Conservation (phyloP, 257 asterid species). For the Gardenia jasminoides region DNA sequence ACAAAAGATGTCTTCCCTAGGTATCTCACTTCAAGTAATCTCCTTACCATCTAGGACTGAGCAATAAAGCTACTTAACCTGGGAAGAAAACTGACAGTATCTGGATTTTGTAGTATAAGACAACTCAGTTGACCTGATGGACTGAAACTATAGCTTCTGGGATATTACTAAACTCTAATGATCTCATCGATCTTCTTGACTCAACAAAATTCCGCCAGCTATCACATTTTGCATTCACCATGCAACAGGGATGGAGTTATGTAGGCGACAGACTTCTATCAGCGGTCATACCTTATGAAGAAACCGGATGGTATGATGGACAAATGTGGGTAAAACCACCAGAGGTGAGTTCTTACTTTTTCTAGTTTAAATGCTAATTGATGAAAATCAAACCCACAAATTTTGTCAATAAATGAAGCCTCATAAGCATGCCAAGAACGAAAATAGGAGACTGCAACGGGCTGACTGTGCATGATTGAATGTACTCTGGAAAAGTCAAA, state of each 20-base stretch:
- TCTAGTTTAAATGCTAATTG: not conserved
- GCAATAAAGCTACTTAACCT: not conserved
- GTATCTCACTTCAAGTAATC: not conserved
- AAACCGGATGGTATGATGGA: conserved; percentile 92
- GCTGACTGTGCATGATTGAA: not conserved
- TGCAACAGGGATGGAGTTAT: conserved; percentile 85
- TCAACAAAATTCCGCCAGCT: not conserved
- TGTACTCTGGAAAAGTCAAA: conserved; percentile 1
- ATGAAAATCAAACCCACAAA: not conserved
- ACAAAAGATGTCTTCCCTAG: not conserved
- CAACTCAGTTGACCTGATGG: not conserved
- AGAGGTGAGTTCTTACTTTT: conserved; percentile 48
- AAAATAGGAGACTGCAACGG: not conserved
- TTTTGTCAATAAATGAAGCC: not conserved
- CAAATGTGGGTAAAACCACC: conserved; percentile 99
- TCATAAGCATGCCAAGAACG: not conserved
- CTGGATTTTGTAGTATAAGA: not conserved
- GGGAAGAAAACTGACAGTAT: not conserved
- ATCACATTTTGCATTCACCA: not conserved
- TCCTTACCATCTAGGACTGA: not conserved
- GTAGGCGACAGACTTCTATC: conserved; percentile 86
- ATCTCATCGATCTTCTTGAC: not conserved
- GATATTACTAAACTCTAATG: not conserved
- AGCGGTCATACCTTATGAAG: conserved; percentile 88
- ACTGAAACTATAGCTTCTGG: not conserved